phyloP scores from a whole-genome alignment of 805 yeast species.

The Saccharomyces paradoxus region DNA sequence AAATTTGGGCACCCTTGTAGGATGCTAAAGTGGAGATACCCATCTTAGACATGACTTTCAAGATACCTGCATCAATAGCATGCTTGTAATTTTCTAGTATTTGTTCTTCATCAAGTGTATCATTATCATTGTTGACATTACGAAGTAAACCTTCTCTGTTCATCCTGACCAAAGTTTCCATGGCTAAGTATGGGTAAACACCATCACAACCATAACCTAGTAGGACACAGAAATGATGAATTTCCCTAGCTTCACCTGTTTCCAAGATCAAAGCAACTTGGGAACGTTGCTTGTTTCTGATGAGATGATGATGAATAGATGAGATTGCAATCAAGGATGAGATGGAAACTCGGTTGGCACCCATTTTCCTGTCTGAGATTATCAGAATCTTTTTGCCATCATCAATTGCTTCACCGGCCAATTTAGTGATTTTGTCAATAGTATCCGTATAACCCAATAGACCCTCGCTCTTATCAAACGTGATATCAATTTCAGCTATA shows the following conservation, averaged over 20 bases:
- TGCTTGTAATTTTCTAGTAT: slow-evolving; percentile 72
- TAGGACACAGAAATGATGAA: slow-evolving; percentile 89
- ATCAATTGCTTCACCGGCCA: slow-evolving; percentile 78
- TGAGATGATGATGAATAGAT: slow-evolving; percentile 94
- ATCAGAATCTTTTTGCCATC: slow-evolving; percentile 66
- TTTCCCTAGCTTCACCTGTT: slow-evolving; percentile 96
- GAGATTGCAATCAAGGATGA: slow-evolving; percentile 90
- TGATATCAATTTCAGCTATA: slow-evolving; percentile 73
- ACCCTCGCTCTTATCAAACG: slow-evolving; percentile 78
- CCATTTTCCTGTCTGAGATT: slow-evolving; percentile 61
- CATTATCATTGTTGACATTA: slow-evolving; percentile 33
- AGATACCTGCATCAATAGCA: slow-evolving; percentile 82
- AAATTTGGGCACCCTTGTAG: slow-evolving; percentile 98
- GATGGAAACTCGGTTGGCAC: slow-evolving; percentile 61
- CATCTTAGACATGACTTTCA: slow-evolving; percentile 98
- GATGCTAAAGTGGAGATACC: slow-evolving; percentile 97
- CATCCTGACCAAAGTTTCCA: slow-evolving; percentile 82
- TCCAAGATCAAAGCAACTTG: slow-evolving; percentile 87
- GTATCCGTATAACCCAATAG: slow-evolving; percentile 77
- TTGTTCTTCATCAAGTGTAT: slow-evolving; percentile 42
- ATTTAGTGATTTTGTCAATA: slow-evolving; percentile 77
- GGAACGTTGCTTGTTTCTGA: slow-evolving; percentile 91
- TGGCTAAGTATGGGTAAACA: slow-evolving; percentile 84
- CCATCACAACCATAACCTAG: slow-evolving; percentile 98
- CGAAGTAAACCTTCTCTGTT: slow-evolving; percentile 68